phyloP scores from a whole-genome alignment of 352 stramenopile genomes.

The Phytophthora podocarpi region DNA sequence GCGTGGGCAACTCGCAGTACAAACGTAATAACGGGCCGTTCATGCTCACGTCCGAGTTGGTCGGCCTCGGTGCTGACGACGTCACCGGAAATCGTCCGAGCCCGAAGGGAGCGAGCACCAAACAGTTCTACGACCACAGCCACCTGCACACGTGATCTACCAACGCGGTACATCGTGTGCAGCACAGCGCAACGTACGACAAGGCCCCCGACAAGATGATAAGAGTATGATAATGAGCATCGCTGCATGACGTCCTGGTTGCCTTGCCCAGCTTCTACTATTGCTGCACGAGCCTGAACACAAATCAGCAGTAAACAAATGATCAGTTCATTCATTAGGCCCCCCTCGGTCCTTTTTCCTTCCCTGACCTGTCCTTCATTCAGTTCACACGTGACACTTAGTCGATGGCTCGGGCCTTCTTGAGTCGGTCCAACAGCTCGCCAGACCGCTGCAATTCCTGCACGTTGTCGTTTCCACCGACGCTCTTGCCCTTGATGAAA shows the following conservation, averaged over 20 bases:
- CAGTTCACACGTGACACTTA: slow-evolving; percentile 19
- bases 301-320: not conserved
- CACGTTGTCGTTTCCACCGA: slow-evolving; percentile 96
- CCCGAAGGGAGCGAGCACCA: slow-evolving; percentile 79
- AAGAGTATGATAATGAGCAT: slow-evolving; percentile 4
- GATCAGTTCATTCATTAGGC: slow-evolving; percentile 22
- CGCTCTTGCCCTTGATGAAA: slow-evolving; percentile 96
- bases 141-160: slow-evolving; percentile 55
- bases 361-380: slow-evolving; percentile 1
- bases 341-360: not conserved
- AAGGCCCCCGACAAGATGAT: not conserved
- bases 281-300: slow-evolving; percentile 4
- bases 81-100: slow-evolving; percentile 62
- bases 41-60: slow-evolving; percentile 75
- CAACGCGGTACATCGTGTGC: not conserved
- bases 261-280: not conserved
- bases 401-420: slow-evolving; percentile 59
- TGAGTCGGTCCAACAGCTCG: slow-evolving; percentile 91
- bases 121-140: slow-evolving; percentile 86
- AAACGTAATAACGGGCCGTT: slow-evolving; percentile 83
- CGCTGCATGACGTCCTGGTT: not conserved
- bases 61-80: slow-evolving; percentile 69
- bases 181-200: no score
- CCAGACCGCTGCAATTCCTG: slow-evolving; percentile 85
- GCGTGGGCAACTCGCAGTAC: slow-evolving; percentile 74